Conservation (phyloP, 148 eudicot species). For the Chenopodium formosanum region DNA sequence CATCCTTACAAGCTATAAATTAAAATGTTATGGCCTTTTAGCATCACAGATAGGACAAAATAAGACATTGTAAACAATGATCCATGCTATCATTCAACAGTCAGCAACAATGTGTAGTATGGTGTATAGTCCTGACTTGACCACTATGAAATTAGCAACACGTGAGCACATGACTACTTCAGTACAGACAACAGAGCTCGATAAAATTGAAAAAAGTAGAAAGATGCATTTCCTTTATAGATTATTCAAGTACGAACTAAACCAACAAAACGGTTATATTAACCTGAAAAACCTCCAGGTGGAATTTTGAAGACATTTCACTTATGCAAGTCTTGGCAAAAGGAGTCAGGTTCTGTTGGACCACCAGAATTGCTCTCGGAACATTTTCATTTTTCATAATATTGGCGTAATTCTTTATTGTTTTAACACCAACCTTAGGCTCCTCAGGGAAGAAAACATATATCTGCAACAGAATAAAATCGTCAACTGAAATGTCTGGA, state of each 20-base stretch:
- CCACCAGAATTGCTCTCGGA: conserved; percentile 68
- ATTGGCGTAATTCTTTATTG: conserved; percentile 67
- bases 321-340: conserved; percentile 73
- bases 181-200: neutral
- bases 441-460: conserved; percentile 84
- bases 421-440: conserved; percentile 84
- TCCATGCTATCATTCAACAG: neutral
- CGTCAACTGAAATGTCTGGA: neutral
- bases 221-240: too few relatives aligned
- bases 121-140: neutral
- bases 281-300: conserved; percentile 83
- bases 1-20: neutral
- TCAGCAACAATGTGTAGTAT: neutral
- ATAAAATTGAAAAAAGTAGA: neutral
- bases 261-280: neutral
- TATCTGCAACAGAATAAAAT: conserved; percentile 45
- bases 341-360: conserved; percentile 75
- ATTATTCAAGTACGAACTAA: neutral
- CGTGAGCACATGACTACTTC: neutral
- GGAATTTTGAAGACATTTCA: conserved; percentile 72
- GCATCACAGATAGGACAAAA: too few relatives aligned
- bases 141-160: neutral
- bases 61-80: too few relatives aligned
- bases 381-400: conserved; percentile 85
- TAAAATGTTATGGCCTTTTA: neutral